phyloP scores from a whole-genome alignment of 2,329 filamentous ascomycete genomes.

The Blastomyces gilchristii region DNA sequence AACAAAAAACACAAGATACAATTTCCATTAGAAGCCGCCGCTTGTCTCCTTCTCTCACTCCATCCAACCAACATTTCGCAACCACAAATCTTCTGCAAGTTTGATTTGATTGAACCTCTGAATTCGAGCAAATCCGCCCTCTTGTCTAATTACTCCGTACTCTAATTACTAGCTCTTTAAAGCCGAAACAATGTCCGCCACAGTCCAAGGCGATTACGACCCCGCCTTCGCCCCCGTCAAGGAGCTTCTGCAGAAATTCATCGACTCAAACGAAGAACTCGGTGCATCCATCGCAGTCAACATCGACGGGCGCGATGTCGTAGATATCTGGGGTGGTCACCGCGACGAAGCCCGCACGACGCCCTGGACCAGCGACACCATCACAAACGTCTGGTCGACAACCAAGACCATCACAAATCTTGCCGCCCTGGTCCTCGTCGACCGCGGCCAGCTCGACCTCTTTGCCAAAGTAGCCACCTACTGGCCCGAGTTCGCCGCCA shows the following conservation, averaged over 20 bases:
- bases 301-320: conserved; percentile 32
- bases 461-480: conserved; percentile 33
- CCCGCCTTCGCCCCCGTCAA: conserved; percentile 29
- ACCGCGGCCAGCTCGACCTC: conserved; percentile 30
- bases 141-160: background rate
- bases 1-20: too few species aligned
- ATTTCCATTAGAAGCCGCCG: too few species aligned
- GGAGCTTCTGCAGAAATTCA: conserved; percentile 25
- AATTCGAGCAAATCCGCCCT: background rate
- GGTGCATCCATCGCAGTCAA: conserved; percentile 39
- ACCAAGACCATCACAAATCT: conserved; percentile 34
- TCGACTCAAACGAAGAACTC: conserved; percentile 34
- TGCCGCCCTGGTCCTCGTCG: conserved; percentile 32
- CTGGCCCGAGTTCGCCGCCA: conserved; percentile 40
- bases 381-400: conserved; percentile 33
- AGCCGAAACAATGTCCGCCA: background rate
- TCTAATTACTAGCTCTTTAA: background rate
- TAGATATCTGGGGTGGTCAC: conserved; percentile 40
- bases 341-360: conserved; percentile 22
- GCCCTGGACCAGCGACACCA: conserved; percentile 34
- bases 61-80: too few species aligned
- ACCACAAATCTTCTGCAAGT: background rate
- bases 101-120: background rate
- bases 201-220: conserved; percentile 30
- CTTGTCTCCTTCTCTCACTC: too few species aligned